Percentiles rank a stretch among this genome's conserved stretches.
phyloP scores from a whole-genome alignment of 2,329 filamentous ascomycete species.

The Hymenoscyphus salicellus region DNA sequence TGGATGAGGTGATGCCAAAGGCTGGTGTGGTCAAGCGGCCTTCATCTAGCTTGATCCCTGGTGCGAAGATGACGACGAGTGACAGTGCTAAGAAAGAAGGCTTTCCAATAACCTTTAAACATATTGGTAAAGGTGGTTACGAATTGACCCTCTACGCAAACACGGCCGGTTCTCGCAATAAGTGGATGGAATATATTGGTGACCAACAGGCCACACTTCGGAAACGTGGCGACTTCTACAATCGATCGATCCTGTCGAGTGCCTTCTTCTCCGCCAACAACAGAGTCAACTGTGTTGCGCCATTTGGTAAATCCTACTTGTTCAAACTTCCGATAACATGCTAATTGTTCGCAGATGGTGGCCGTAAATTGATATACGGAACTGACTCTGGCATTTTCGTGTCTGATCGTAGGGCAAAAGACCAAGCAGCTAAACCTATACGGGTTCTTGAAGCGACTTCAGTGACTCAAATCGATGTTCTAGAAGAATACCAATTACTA shows the following conservation, averaged over 20 bases:
- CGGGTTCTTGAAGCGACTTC: constrained; percentile 81
- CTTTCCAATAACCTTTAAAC: constrained; percentile 92
- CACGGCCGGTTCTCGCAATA: constrained; percentile 81
- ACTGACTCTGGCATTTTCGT: constrained; percentile 93
- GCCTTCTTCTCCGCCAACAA: constrained; percentile 65
- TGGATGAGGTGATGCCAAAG: constrained; percentile 90
- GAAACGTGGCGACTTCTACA: constrained; percentile 89
- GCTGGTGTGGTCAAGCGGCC: constrained; percentile 78
- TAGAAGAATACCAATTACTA: constrained; percentile 91
- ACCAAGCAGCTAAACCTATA: constrained; percentile 68
- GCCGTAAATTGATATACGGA: constrained; percentile 88
- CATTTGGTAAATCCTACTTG: constrained; percentile 64
- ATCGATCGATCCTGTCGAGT: constrained; percentile 59
- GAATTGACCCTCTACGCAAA: constrained; percentile 85
- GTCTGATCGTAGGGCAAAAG: constrained; percentile 85
- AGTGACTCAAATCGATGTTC: constrained; percentile 92
- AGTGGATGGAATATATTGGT: constrained; percentile 96
- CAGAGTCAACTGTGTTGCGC: constrained; percentile 90
- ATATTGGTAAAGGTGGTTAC: constrained; percentile 93
- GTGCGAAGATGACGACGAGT: constrained; percentile 50
- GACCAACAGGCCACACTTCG: constrained; percentile 82
- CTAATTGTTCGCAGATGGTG: constrained; percentile 64
- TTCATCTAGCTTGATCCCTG: constrained; percentile 76
- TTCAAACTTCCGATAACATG: constrained; percentile 20
- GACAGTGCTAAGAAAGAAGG: constrained; percentile 67